phyloP scores from a whole-genome alignment of 257 asterid genomes.

The Phtheirospermum japonicum region DNA sequence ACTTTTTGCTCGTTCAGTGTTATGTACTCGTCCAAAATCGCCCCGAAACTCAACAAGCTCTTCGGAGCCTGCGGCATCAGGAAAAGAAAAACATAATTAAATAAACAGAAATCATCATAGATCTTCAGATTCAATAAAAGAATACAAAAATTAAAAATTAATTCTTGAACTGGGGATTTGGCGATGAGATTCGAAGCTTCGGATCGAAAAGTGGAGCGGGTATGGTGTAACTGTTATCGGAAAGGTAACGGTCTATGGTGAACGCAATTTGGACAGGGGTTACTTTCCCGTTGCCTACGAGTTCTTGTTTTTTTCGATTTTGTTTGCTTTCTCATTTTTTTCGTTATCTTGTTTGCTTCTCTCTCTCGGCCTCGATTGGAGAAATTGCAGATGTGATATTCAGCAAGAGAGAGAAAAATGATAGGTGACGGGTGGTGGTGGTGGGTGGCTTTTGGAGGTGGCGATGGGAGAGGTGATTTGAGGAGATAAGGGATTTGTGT shows the following conservation, averaged over 20 bases:
- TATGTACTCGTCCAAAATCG: slow-evolving; percentile 82
- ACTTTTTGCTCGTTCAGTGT: slow-evolving; percentile 79
- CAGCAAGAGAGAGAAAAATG: too few species aligned
- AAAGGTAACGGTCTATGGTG: slow-evolving; percentile 88
- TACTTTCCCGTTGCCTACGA: slow-evolving; percentile 76
- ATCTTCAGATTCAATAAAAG: not conserved
- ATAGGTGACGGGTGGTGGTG: slow-evolving; percentile 1
- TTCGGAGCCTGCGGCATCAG: slow-evolving; percentile 95
- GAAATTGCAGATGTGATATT: not conserved
- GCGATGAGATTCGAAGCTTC: slow-evolving; percentile 81
- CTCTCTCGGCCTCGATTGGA: too few species aligned
- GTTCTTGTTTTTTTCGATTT: slow-evolving; percentile 52
- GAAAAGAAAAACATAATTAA: too few species aligned
- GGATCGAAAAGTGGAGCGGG: slow-evolving; percentile 70
- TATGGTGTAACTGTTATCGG: slow-evolving; percentile 52
- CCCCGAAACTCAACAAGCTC: slow-evolving; percentile 74
- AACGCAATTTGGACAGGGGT: slow-evolving; percentile 83
- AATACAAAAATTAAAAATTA: slow-evolving; percentile 19
- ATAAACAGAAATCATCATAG: not conserved
- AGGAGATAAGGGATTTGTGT: too few species aligned
- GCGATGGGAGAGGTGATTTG: too few species aligned
- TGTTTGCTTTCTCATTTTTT: slow-evolving; percentile 40
- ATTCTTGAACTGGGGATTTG: slow-evolving; percentile 73
- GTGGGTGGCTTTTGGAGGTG: too few species aligned
- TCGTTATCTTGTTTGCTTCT: too few species aligned